Base-by-base conservation (phyloP, 176 grass and related monocot genomes). In the Phyllostachys edulis region DNA sequence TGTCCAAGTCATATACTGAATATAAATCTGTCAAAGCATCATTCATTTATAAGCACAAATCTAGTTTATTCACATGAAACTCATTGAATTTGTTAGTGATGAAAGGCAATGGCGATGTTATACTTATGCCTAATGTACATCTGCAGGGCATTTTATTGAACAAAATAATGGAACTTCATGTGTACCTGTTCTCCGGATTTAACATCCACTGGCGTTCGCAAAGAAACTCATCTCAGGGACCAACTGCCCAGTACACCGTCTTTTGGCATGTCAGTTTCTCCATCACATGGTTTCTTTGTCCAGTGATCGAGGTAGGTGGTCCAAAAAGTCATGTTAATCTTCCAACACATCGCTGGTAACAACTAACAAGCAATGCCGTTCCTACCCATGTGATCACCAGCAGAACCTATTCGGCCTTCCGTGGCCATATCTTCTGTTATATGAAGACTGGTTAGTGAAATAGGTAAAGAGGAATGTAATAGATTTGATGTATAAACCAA, bases 151-250 rank as follows among this genome's bases (percentile, higher is more conserved):
- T 46, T 75, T 69, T 23, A 66, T 42, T 63, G 46, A 80, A 66
- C n/a, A 15, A 41, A n/a, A 79, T 76, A 73, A 52, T 57, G 39
- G 23, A 77, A 34, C 40, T 74, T 42, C 42, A 83, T 75, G 0
- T 82, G 24, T 78, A 92, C 96, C 89, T 99, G 93, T 46, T 94
- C 65, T n/a, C 96, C 84, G 41, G 91, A 94, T 80, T 96, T 96
- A 54, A 96, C 89, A 8, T 45, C 44, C 6, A 86, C 75, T 67
- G 90, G 91, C 17, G 96, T 88, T 24, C 91, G 67, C 84, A 99
- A 83, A 55, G 93, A 94, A 99, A 55, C 86, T 13, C 69, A 26
- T 26, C 56, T 62, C 51, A 51, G 41, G 60, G 38, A 21, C 29
- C n/a, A 71, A 44, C 44, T 27, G 38, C 57, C 12, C 34, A 52